Evolutionary conservation across 805 yeast species (phyloP).

Genomic region (Hanseniaspora osmophila): DNA sequence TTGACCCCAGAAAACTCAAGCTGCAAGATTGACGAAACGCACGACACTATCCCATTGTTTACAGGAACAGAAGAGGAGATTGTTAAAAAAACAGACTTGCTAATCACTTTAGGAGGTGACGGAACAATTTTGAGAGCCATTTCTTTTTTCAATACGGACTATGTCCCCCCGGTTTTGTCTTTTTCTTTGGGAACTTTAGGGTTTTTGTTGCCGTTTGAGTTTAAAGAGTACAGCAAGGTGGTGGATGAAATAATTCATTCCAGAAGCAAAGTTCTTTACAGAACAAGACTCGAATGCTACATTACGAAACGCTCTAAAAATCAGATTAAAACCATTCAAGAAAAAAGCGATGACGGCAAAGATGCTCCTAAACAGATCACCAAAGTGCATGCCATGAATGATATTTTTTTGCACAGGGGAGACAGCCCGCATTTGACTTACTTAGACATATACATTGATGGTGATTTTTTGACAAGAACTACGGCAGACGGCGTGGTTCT

Average conservation of each 20-base stretch:
- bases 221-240: conserved; percentile 41
- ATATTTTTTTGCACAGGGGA: conserved; percentile 78
- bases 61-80: conserved; percentile 49
- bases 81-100: conserved; percentile 53
- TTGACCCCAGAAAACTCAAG: conserved; percentile 9
- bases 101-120: conserved; percentile 91
- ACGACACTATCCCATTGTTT: conserved; percentile 29
- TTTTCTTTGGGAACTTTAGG: conserved; percentile 88
- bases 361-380: conserved; percentile 1
- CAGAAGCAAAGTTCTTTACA: conserved; percentile 55
- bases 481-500: conserved; percentile 83
- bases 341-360: neutral
- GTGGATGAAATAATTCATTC: conserved; percentile 55
- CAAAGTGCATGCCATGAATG: conserved; percentile 79
- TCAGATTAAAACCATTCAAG: neutral
- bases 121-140: conserved; percentile 85
- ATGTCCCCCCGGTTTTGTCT: conserved; percentile 79
- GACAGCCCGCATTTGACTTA: conserved; percentile 73
- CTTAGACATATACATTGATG: conserved; percentile 74
- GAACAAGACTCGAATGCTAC: conserved; percentile 71
- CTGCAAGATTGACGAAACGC: neutral
- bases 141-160: conserved; percentile 52
- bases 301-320: conserved; percentile 17
- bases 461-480: conserved; percentile 72
- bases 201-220: conserved; percentile 76